Base-by-base conservation (phyloP, 495 filamentous ascomycete genomes). In the Penicillium turbatum region DNA sequence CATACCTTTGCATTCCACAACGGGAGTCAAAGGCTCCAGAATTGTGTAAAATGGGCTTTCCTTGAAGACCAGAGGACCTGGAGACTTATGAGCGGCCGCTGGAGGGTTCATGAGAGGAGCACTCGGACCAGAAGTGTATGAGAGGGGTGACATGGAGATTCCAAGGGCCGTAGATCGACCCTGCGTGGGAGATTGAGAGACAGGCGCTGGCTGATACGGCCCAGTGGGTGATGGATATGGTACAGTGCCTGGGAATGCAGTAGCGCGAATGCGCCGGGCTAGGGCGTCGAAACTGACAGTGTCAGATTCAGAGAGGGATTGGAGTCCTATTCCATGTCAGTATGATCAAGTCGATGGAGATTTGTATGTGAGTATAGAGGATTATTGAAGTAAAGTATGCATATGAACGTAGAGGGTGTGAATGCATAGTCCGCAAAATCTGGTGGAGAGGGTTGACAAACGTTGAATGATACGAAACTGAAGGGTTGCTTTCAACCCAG, bases 401-500 rank as follows among this genome's bases (percentile, higher is more conserved):
- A 24, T 16, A 37, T 35, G 12, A 13, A 49, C 37, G 61, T 45
- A 21, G 21, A 38, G 36, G 46, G 46, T 44, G 59, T n/a, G 51
- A 45, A 32, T 6, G n/a, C n/a, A 24, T 13, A 17, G 11, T 26
- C 3, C 26, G 16, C 27, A 30, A 30, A 29, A 31, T 12, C 10
- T 26, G 9, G 19, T 7, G 39, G 54, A 37, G 38, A 29, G 59
- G 54, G 53, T 51, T 42, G 47, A 49, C 88, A 67, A 74, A 97
- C 93, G 81, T 26, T 80, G 65, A 54, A 85, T 82, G 42, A 97
- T 85, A 54, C 92, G 85, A 24, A 70, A 68, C 67, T 95, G 90
- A 37, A 97, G 72, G 16, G 85, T 77, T 26, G 82, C 76, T 72
- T 98, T 98, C 54, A 89, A 82, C 8, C 93, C 93, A 26, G 82